phyloP scores from a whole-genome alignment of 805 yeast genomes.

The Candida nanaspora region DNA sequence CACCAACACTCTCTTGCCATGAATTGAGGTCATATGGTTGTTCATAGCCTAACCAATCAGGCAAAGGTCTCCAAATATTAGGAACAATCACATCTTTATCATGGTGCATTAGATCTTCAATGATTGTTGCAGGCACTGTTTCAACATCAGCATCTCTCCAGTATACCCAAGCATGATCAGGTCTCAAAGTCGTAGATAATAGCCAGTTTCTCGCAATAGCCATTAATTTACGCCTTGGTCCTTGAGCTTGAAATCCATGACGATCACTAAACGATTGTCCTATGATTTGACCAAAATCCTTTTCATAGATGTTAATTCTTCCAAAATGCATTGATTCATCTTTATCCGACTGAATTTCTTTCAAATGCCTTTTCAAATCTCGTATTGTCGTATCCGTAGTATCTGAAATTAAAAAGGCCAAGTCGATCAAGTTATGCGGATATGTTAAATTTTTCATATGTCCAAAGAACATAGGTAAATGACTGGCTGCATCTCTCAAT shows the following conservation, averaged over 20 bases:
- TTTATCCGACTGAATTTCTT: conserved; percentile 57
- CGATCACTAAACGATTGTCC: conserved; percentile 89
- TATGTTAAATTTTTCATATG: conserved; percentile 76
- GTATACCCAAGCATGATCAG: conserved; percentile 89
- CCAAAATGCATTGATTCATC: conserved; percentile 61
- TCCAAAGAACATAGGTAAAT: conserved; percentile 81
- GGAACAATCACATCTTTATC: conserved; percentile 87
- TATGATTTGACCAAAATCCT: conserved; percentile 85
- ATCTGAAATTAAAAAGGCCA: conserved; percentile 81
- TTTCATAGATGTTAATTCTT: conserved; percentile 76
- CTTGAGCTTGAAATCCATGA: conserved; percentile 92
- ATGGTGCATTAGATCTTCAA: conserved; percentile 88
- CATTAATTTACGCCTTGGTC: conserved; percentile 87
- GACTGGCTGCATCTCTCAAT: conserved; percentile 84
- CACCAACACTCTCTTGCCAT: conserved; percentile 78
- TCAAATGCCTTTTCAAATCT: conserved; percentile 50
- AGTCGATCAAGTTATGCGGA: conserved; percentile 80
- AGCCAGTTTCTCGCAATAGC: conserved; percentile 94
- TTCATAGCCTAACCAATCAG: conserved; percentile 74
- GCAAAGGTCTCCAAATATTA: conserved; percentile 81
- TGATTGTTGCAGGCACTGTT: conserved; percentile 69
- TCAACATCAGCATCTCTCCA: conserved; percentile 97
- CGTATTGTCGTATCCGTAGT: conserved; percentile 83
- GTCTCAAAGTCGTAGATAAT: conserved; percentile 72
- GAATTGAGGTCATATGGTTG: conserved; percentile 78